These are phyloP conservation scores for Vitis riparia DNA, from an alignment of 164 flowering plant genomes.

Conservation along the genomic window DNA sequence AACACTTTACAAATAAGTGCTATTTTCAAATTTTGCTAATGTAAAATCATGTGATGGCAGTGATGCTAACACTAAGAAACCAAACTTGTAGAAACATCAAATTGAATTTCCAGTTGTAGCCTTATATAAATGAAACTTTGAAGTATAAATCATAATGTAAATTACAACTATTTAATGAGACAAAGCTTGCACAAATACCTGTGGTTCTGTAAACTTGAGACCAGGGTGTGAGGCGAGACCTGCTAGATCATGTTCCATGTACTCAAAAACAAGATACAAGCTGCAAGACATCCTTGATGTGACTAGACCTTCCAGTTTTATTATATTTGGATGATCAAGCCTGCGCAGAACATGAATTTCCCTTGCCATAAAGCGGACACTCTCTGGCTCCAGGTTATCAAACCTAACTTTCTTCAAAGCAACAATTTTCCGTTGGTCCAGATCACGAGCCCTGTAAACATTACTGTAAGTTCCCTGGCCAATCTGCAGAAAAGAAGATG, in stretches of 20 bases:
- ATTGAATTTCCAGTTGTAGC: background rate
- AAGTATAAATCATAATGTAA: background rate
- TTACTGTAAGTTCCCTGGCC: conserved; percentile 97
- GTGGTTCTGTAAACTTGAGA: conserved; percentile 81
- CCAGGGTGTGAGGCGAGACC: conserved; percentile 84
- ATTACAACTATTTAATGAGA: background rate
- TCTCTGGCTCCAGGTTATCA: conserved; percentile 91
- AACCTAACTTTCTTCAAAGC: conserved; percentile 95
- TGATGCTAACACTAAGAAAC: background rate
- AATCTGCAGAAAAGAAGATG: conserved; percentile 54
- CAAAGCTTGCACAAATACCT: conserved; percentile 42
- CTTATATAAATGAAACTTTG: background rate
- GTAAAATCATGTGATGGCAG: background rate
- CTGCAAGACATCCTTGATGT: conserved; percentile 91
- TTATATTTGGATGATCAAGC: conserved; percentile 92
- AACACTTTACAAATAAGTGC: background rate
- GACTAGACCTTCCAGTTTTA: conserved; percentile 87
- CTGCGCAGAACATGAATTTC: conserved; percentile 85
- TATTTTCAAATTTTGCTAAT: background rate
- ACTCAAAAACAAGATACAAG: conserved; percentile 91
- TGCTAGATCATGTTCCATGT: conserved; percentile 95
- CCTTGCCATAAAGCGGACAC: conserved; percentile 97
- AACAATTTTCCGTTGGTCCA: conserved; percentile 83
- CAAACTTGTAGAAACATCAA: background rate
- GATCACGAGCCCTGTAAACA: conserved; percentile 91